A percentile compares a stretch with the other conserved stretches of the same genome.
These are phyloP conservation scores for Lactifluus rugatus DNA, from an alignment of 768 basidiomycete species.

Conservation along the genomic window DNA sequence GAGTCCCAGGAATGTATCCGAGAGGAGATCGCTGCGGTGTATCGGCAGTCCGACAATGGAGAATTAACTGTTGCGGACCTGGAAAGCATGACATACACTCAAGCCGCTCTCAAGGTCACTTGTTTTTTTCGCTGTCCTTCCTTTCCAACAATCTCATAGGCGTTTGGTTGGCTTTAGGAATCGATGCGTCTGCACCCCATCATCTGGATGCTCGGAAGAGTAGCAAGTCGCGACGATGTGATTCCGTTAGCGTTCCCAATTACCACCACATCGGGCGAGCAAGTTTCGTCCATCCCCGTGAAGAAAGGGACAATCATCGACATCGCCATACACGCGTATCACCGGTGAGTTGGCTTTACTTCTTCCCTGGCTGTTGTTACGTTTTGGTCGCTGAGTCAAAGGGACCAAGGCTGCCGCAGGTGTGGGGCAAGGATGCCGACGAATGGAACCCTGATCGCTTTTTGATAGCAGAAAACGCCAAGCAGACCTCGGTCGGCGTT, in stretches of 20 bases:
- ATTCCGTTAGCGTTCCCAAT: conserved; percentile 15
- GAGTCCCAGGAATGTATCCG: conserved; percentile 16
- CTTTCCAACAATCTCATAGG: not conserved
- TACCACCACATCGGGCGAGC: conserved; percentile 10
- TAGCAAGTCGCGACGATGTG: not conserved
- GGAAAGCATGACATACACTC: conserved; percentile 9
- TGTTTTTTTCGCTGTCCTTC: not conserved
- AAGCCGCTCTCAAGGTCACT: conserved; percentile 15
- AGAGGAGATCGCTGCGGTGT: conserved; percentile 13
- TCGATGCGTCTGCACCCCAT: conserved; percentile 17
- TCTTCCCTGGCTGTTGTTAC: not conserved
- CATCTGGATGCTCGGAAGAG: conserved; percentile 5
- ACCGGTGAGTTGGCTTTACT: conserved; percentile 1
- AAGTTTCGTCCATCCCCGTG: conserved; percentile 9
- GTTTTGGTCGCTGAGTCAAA: not conserved
- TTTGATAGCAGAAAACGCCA: not conserved
- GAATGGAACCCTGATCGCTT: conserved; percentile 15
- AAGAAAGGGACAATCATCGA: conserved; percentile 11
- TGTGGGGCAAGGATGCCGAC: conserved; percentile 14
- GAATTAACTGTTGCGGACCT: conserved; percentile 7
- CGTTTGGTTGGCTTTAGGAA: not conserved
- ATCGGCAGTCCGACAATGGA: not conserved
- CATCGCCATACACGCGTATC: conserved; percentile 6
- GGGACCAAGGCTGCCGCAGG: not conserved
- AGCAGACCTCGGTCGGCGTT: not conserved